Base-by-base conservation (phyloP, 352 stramenopile genomes). In the Pythium coloratum region DNA sequence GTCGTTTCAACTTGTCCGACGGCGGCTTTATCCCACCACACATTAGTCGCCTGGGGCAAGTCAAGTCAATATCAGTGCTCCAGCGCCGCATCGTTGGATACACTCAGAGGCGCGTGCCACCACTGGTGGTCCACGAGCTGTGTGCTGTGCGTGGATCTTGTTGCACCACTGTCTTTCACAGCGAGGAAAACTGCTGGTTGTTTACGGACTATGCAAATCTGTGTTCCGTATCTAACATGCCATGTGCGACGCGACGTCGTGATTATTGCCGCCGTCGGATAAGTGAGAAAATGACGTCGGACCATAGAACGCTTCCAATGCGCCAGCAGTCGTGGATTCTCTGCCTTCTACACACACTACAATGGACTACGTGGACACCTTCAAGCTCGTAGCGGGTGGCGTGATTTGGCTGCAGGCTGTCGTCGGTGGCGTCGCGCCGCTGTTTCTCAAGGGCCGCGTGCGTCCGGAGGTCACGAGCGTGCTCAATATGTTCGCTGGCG, bases 401-500 rank as follows among this genome's bases (percentile, higher is more conserved):
- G 75, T 83, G 38, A 87, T 95, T 65, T 93, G 78, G 72, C 34
- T 66, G 42, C 64, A 90, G 59, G 84, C 77, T 14, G 30, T 95
- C 6, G 58, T 76, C 18, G 84, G 84, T 46, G 84, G 81, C 62
- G 46, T 87, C 30, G 76, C 72, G 16, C 83, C 84, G 20, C 66
- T 95, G 28, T 59, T 89, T 32, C 47, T 83, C 14, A 78, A 72
- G 54, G 72, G 69, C 40, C 72, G 73, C 51, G 70, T 77, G 40
- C 80, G 78, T 34, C 69, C 62, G 14, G 1, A 64, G 36, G 61
- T 63, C 46, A 88, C 68, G 24, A 92, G 83, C 54, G 66, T 85
- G 32, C 81, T 95, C 64, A 95, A 95, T 69, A 92, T 92, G 84
- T 73, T 89, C 59, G 85, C 86, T 2, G 86, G 78, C 12, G 86